Evolutionary conservation across 78 protist species (phyloP), one percentile per base, ranked within the genome.

Genomic region (Speleostelium caveatum): DNA sequence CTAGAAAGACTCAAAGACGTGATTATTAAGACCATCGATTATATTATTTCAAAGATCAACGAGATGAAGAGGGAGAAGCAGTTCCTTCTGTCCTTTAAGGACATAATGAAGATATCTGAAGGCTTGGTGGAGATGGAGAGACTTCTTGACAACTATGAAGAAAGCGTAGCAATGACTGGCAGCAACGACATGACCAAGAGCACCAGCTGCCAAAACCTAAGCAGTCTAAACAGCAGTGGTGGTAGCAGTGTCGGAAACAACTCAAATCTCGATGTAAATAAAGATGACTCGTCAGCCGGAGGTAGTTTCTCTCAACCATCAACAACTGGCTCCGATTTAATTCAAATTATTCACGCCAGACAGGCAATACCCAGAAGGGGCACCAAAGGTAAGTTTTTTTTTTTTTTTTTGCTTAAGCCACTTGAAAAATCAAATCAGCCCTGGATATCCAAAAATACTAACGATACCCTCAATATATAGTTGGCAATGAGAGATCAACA

Each of bases 31-130:
- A 83, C 91, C 2, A 83, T 83, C 28, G 91, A 83, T 45, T 36
- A 58, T 6, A 69, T 83, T 24, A 83, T 83, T 8, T 69, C 69
- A 14, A 83, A 83, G 45, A 69, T 83, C 4, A 41, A 67, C 26
- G 91, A 83, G 41, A 83, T 83, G 91, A 83, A 83, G 32, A 35
- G 91, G 32, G 91, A 83, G 49, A 83, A 83, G 42, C 77, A 83
- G 30, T 73, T 83, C 12, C 75, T 53, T 55, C 91, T 69, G 41
- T 69, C 91, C 6, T 83, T 83, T 59, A 83, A 69, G 42, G 91
- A 83, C 17, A 60, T 83, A 5, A 83, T 83, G 91, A 83, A 69
- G 42, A 83, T 83, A 6, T 53, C 91, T 22, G 91, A 83, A 49
- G 33, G 71, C 6, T 22, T 83, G 0, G 67, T 83, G 8, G 91